Base-by-base conservation (phyloP, 2,329 filamentous ascomycete genomes). In the Aspergillus quadricinctus region DNA sequence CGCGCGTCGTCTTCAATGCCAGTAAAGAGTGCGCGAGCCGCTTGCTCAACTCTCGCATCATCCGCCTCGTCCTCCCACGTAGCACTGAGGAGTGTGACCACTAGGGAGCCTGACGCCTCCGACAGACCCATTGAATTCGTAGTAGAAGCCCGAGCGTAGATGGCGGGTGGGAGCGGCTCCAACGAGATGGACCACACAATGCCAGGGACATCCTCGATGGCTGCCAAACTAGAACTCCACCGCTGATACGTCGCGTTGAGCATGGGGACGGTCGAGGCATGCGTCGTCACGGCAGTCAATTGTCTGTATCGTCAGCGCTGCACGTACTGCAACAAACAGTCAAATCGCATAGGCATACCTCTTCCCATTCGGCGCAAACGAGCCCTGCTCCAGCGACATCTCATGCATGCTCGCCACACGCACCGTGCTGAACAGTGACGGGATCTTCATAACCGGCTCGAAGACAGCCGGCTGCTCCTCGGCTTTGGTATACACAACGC, bases 1-100 rank as follows among this genome's bases (percentile, higher is more conserved):
- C 31, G 45, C 19, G 54, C 54, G n/a, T 56, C 55, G 23, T 46
- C 43, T 46, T 46, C 43, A 14, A 46, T 46, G 2, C 10, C 21
- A 27, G 3, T 21, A 27, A 46, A 25, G 9, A 46, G 21, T 6
- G 19, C 43, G 23, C 43, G 43, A 21, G 43, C 43, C 4, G 43
- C 23, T 25, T 46, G n/a, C 43, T 46, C 43, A 1, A 46, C 43
- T 6, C 14, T 46, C 4, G 43, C 19, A 46, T 46, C 43, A 6
- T 46, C 43, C 10, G 43, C 43, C n/a, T 21, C 43, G 1, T 21
- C 11, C 2, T 46, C 43, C 43, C 43, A 46, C 3, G 43, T 23
- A 25, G 43, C 43, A 46, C 21, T 46, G 21, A 46, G 43, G 19
- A 46, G 43, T 11, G 19, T 23, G 21, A 46, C 9, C 2, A 46